Percentiles rank a stretch among this genome's conserved stretches.
phyloP scores from a whole-genome alignment of 495 filamentous ascomycete species.

The Chaetomidium leptoderma region DNA sequence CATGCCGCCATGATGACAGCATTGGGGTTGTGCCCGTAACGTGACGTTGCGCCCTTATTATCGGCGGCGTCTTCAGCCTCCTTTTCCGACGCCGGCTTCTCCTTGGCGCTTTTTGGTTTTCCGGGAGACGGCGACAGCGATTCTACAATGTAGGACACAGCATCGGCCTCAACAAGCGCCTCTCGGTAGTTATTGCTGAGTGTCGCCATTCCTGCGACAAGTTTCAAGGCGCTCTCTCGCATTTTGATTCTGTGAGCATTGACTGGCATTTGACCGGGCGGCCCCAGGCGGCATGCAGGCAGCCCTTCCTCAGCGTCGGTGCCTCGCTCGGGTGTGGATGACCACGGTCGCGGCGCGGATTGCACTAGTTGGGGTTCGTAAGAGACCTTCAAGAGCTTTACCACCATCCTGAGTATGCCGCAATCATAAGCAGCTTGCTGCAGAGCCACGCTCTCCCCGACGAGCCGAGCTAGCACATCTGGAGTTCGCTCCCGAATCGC shows the following conservation, averaged over 20 bases:
- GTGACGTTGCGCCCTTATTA: conserved; percentile 8
- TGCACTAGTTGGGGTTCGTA: conserved; percentile 48
- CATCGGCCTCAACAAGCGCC: conserved; percentile 71
- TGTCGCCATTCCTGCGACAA: conserved; percentile 70
- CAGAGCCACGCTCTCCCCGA: conserved; percentile 67
- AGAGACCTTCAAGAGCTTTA: conserved; percentile 68
- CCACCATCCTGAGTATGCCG: conserved; percentile 65
- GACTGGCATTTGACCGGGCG: conserved; percentile 56
- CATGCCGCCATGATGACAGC: conserved; percentile 82
- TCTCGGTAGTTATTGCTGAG: conserved; percentile 85
- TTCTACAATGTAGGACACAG: conserved; percentile 76
- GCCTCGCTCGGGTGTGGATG: conserved; percentile 30
- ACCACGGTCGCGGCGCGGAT: conserved; percentile 42
- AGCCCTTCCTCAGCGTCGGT: conserved; percentile 20
- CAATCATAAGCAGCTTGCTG: conserved; percentile 82
- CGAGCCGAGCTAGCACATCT: conserved; percentile 68
- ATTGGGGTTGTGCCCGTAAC: conserved; percentile 46
- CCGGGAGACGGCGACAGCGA: conserved; percentile 61
- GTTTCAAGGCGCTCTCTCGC: conserved; percentile 71
- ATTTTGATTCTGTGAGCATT: conserved; percentile 70
- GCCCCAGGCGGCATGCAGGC: conserved; percentile 49
- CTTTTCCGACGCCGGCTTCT: conserved; percentile 21
- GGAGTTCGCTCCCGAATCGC: conserved; percentile 66
- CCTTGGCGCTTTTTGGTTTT: conserved; percentile 32
- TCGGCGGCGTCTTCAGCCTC: conserved; percentile 8